These are phyloP conservation scores for Choiromyces venosus DNA, from an alignment of 495 filamentous ascomycete genomes.

Conservation along the genomic window DNA sequence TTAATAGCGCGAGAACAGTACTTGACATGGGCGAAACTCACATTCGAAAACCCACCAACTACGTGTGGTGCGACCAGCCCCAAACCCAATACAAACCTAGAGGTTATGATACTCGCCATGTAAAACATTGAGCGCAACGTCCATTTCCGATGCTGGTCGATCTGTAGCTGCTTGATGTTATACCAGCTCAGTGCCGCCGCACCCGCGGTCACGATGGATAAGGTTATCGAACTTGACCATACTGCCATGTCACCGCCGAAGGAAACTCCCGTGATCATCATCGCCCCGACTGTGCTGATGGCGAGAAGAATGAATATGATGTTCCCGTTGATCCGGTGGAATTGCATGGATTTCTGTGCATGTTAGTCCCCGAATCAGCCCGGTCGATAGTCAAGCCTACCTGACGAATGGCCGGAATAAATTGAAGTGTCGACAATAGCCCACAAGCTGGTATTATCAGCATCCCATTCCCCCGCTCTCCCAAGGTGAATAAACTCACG, in stretches of 20 bases:
- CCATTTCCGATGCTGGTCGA: conserved; percentile 55
- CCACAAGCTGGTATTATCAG: conserved; percentile 42
- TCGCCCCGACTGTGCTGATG: conserved; percentile 43
- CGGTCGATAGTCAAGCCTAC: conserved; percentile 33
- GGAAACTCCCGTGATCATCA: conserved; percentile 47
- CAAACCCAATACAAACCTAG: conserved; percentile 44
- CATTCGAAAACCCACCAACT: too few species aligned
- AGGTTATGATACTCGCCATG: conserved; percentile 48
- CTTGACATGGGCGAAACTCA: too few species aligned
- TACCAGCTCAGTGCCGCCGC: conserved; percentile 45
- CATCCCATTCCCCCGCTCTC: too few species aligned
- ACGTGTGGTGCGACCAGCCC: neutral
- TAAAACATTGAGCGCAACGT: conserved; percentile 53
- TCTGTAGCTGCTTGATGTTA: conserved; percentile 51
- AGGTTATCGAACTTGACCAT: conserved; percentile 41
- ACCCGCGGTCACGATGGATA: conserved; percentile 31
- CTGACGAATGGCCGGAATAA: conserved; percentile 50
- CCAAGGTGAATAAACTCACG: conserved; percentile 37
- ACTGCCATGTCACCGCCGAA: conserved; percentile 49
- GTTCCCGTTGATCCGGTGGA: conserved; percentile 55
- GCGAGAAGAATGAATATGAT: conserved; percentile 45
- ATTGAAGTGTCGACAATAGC: conserved; percentile 50
- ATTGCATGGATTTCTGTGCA: conserved; percentile 24
- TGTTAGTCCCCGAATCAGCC: conserved; percentile 5
- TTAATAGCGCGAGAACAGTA: too few species aligned